Conservation (phyloP, 345 rosid genomes). For the Eucalyptus pauciflora region DNA sequence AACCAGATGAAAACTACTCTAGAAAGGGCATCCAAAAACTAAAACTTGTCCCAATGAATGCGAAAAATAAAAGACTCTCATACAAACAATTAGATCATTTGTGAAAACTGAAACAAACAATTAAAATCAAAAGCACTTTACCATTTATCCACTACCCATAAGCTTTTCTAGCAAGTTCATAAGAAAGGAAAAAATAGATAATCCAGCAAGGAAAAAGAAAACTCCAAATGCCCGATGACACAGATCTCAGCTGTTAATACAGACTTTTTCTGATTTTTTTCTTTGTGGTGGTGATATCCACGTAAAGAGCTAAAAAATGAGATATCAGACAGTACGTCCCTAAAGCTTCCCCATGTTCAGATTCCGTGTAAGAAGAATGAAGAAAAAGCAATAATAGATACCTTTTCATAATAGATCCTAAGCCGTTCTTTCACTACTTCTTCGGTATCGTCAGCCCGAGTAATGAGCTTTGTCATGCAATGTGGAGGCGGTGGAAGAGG, state of each 20-base stretch:
- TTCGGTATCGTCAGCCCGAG: conserved; percentile 85
- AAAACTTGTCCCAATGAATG: neutral
- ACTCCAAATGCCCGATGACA: neutral
- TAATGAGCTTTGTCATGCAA: conserved; percentile 72
- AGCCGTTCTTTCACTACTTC: conserved; percentile 84
- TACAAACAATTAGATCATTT: neutral
- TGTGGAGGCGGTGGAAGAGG: conserved; percentile 86
- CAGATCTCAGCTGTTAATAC: neutral
- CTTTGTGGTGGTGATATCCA: neutral
- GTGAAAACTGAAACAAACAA: neutral
- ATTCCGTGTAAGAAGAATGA: neutral
- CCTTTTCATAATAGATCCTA: conserved; percentile 64
- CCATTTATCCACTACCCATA: neutral
- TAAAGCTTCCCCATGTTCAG: neutral
- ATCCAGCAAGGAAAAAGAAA: neutral
- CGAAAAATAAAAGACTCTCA: neutral
- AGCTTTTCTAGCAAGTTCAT: neutral
- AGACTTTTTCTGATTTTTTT: neutral
- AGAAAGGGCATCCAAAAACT: neutral
- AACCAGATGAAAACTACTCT: neutral
- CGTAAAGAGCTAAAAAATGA: neutral
- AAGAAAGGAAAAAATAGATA: neutral
- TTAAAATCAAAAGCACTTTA: neutral
- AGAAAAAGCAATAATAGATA: conserved; percentile 5
- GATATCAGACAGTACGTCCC: neutral